phyloP scores from a whole-genome alignment of 305 asterid genomes.

The Fraxinus sp. region DNA sequence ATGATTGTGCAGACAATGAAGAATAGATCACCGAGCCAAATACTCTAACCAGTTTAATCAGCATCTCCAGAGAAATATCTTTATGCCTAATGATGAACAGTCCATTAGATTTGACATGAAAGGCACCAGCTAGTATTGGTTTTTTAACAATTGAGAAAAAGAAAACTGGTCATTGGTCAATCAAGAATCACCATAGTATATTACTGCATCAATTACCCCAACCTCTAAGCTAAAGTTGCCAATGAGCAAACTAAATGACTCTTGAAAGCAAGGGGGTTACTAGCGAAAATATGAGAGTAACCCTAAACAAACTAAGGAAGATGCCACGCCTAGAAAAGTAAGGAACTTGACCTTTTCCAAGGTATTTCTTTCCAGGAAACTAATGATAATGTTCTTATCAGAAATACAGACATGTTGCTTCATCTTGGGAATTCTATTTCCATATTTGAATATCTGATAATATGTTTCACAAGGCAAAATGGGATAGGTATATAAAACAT shows the following conservation, averaged over 20 bases:
- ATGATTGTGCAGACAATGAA: constrained; percentile 71
- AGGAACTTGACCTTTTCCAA: neutral
- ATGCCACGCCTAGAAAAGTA: constrained; percentile 13
- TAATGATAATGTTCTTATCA: neutral
- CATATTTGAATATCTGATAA: neutral
- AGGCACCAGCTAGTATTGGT: constrained; percentile 9
- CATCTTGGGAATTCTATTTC: neutral
- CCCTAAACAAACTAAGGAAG: constrained; percentile 14
- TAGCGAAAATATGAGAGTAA: neutral
- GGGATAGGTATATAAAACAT: neutral
- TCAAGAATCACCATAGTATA: constrained; percentile 19
- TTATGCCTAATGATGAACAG: constrained; percentile 63
- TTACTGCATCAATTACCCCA: constrained; percentile 1
- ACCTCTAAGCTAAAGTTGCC: constrained; percentile 7
- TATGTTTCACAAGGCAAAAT: neutral
- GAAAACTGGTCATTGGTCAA: constrained; percentile 6
- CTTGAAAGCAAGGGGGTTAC: constrained; percentile 7
- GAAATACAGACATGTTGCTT: neutral
- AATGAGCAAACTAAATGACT: neutral
- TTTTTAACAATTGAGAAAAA: constrained; percentile 19
- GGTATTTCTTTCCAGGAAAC: constrained; percentile 8
- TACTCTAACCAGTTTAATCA: constrained; percentile 81
- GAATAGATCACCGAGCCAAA: constrained; percentile 90
- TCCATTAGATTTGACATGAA: constrained; percentile 30
- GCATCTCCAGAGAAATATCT: constrained; percentile 76